phyloP scores from a whole-genome alignment of 2,329 filamentous ascomycete species.

The Aspergillus fumigatiaffinis region DNA sequence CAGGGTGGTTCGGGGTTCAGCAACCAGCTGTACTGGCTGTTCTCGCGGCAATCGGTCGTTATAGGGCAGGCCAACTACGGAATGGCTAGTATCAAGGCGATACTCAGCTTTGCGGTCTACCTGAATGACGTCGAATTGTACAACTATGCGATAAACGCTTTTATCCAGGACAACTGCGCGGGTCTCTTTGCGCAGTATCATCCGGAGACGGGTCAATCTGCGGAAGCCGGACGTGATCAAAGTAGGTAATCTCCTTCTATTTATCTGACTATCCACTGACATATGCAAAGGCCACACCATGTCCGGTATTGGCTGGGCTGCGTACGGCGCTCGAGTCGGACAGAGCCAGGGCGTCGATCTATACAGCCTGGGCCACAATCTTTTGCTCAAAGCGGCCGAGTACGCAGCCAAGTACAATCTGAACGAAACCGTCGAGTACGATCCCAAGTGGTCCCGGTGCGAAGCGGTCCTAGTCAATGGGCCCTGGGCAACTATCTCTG shows the following conservation, averaged over 20 bases:
- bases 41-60: slow-evolving; percentile 35
- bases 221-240: slow-evolving; percentile 40
- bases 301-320: slow-evolving; percentile 33
- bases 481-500: slow-evolving; percentile 32
- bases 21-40: slow-evolving; percentile 42
- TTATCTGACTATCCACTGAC: no score
- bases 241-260: background rate
- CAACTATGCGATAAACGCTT: slow-evolving; percentile 40
- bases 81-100: slow-evolving; percentile 38
- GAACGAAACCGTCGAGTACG: slow-evolving; percentile 31
- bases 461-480: slow-evolving; percentile 40
- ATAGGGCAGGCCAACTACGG: slow-evolving; percentile 45
- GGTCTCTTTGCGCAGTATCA: slow-evolving; percentile 28
- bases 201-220: slow-evolving; percentile 31
- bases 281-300: slow-evolving; percentile 23
- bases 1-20: slow-evolving; percentile 37
- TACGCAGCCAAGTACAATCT: slow-evolving; percentile 41
- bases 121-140: slow-evolving; percentile 40
- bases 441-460: slow-evolving; percentile 36
- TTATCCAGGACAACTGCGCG: slow-evolving; percentile 36
- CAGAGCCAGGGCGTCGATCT: slow-evolving; percentile 37
- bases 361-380: slow-evolving; percentile 26
- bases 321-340: slow-evolving; percentile 30
- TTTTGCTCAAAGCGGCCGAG: slow-evolving; percentile 36
- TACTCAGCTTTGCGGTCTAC: slow-evolving; percentile 40